phyloP scores from a whole-genome alignment of 2,329 filamentous ascomycete species.

The Gnomoniopsis sp. region DNA sequence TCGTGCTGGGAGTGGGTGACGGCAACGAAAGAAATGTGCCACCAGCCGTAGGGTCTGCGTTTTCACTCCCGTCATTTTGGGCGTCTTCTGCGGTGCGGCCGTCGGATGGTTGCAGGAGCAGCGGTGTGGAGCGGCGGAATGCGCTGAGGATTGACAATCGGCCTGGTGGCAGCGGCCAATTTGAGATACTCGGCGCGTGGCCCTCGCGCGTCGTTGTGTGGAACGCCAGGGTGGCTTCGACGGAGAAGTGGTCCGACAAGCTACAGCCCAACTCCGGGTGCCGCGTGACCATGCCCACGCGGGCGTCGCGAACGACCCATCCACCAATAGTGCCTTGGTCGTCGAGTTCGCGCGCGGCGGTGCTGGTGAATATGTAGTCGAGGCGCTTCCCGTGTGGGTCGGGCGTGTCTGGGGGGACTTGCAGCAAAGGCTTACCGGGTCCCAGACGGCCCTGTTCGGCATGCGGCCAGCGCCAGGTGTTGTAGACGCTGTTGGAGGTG shows the following conservation, averaged over 20 bases:
- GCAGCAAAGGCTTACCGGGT: constrained; percentile 56
- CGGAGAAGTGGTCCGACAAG: constrained; percentile 90
- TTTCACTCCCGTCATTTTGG: neutral
- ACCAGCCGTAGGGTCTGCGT: constrained; percentile 25
- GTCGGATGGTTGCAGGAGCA: constrained; percentile 18
- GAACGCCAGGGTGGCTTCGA: constrained; percentile 71
- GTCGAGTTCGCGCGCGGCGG: constrained; percentile 32
- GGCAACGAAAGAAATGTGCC: constrained; percentile 35
- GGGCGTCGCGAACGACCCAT: constrained; percentile 69
- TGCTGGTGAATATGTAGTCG: constrained; percentile 88
- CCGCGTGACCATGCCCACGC: constrained; percentile 76
- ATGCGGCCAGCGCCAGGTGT: constrained; percentile 91
- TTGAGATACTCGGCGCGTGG: constrained; percentile 21
- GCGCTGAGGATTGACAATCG: constrained; percentile 15
- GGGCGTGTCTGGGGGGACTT: constrained; percentile 59
- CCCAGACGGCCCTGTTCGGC: constrained; percentile 64
- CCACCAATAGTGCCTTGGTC: constrained; percentile 28
- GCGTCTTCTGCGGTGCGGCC: constrained; percentile 22
- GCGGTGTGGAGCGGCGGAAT: constrained; percentile 13
- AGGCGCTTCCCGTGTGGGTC: constrained; percentile 81
- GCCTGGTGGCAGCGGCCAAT: constrained; percentile 15
- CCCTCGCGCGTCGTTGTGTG: constrained; percentile 26
- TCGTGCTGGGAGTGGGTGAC: constrained; percentile 28
- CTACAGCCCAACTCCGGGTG: constrained; percentile 81
- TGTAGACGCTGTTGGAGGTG: constrained; percentile 80